Evolutionary conservation across 345 rosid genomes (phyloP), one percentile per base, ranked within the genome.

Genomic region (Eucalyptus leucophloia): DNA sequence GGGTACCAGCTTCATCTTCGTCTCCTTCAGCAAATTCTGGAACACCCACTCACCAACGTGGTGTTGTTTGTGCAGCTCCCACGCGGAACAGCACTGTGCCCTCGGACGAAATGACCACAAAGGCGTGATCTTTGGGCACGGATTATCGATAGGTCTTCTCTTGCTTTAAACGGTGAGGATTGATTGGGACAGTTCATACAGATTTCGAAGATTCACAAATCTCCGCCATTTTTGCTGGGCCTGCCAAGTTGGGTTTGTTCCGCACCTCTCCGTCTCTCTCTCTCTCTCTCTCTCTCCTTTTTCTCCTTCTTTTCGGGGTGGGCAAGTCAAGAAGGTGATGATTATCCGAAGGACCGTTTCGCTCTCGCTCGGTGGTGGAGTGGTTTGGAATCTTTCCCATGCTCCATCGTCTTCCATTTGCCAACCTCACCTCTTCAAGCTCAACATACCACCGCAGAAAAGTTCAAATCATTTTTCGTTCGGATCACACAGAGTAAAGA

Each of bases 101-200:
- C 34, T 87, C 37, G 67, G 28, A 51, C n/a, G 49, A 50, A 81
- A 23, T 58, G 87, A 88, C 82, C 65, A 15, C 21, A 88, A n/a
- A 88, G 49, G 51, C 24, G 49, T 28, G 67, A 24, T 28, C 58
- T 47, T 80, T 69, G n/a, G 87, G 87, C 69, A 26, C 72, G 49
- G 24, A 49, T 60, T 69, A 88, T 72, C 28, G 50, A 58, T 32
- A 85, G 81, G 56, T 88, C 16, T 87, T 89, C 49, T 30, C 49
- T 28, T 67, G 89, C 69, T 23, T 54, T 40, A 81, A 56, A 77
- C 85, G 42, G 60, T 58, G 62, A 53, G 47, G 85, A 62, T 19
- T 54, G 91, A 92, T 83, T 81, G 91, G 90, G 93, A 91, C 90
- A 88, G 87, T 54, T 54, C 91, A 53, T 72, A 87, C 85, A 53